Evolutionary conservation across 169 alveolate species (phyloP), one percentile per base, ranked within the genome.

Genomic region (Cryptosporidium xiaoi): DNA sequence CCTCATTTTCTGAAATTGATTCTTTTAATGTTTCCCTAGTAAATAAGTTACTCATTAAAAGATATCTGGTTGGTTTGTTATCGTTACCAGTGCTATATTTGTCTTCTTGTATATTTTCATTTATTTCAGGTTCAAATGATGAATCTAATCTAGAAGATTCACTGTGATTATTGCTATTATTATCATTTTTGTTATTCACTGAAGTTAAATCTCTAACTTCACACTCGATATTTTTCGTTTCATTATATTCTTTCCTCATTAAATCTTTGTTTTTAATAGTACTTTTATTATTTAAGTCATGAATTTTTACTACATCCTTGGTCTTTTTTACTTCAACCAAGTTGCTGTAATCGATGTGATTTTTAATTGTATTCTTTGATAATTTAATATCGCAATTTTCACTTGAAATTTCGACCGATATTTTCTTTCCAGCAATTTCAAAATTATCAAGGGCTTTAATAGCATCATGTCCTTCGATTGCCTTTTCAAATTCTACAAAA

Each of bases 381-480:
- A 60, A 64, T 48, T 83, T 84, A 16, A 91, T 90, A 16, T 31
- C 64, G 24, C 68, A 83, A 18, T 82, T 53, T 64, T 92, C 96
- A 24, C 92, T 90, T 10, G 95, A 93, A 60, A 84, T 90, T 12
- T 95, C 92, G 8, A 96, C 98, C 40, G 95, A 93, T 36, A 97
- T 91, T 69, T 93, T 93, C 89, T 93, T 93, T 10, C 99, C 99
- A 29, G 95, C 95, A n/a, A 97, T 92, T 65, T 95, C 97, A 91
- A 96, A 95, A 50, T 97, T 98, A 82, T 97, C 95, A 98, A 98
- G 95, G 55, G 95, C 97, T 56, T 93, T 93, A 84, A 97, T 93
- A 34, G 99, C 99, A 64, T 96, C 99, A 90, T 93, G 95, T 10
- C 99, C 99, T 84, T 97, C 99, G 27, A 95, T 94, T 6, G 97